phyloP scores from a whole-genome alignment of 169 alveolate species.

The Plasmodium chabaudi region DNA sequence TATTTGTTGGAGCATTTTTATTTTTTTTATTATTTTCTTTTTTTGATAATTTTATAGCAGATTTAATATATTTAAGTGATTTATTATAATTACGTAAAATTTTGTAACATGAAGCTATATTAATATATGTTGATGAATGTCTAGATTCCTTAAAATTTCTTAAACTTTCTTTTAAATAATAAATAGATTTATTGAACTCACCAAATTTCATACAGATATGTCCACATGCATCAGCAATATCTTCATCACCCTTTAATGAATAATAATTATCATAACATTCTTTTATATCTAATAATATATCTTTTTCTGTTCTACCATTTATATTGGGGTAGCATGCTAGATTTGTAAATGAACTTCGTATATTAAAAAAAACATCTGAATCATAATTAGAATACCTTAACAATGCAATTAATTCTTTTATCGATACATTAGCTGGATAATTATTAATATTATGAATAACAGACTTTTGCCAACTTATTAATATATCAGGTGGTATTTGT shows the following conservation, averaged over 20 bases:
- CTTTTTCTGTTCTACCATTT: constrained; percentile 84
- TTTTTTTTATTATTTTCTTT: constrained; percentile 19
- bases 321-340: constrained; percentile 79
- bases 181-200: constrained; percentile 78
- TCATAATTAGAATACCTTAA: constrained; percentile 84
- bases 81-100: constrained; percentile 50
- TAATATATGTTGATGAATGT: constrained; percentile 74
- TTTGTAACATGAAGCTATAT: constrained; percentile 73
- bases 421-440: constrained; percentile 76
- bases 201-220: constrained; percentile 86
- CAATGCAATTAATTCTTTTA: constrained; percentile 78
- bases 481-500: constrained; percentile 66
- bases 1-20: constrained; percentile 11
- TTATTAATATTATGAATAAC: constrained; percentile 41
- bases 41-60: constrained; percentile 54
- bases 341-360: constrained; percentile 71
- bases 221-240: constrained; percentile 84
- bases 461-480: constrained; percentile 57
- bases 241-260: constrained; percentile 81
- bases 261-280: constrained; percentile 80
- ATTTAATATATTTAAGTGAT: constrained; percentile 42
- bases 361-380: constrained; percentile 82
- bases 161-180: constrained; percentile 79
- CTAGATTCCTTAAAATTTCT: constrained; percentile 43
- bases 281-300: constrained; percentile 78